Evolutionary conservation across 129 eudicot genomes (phyloP).

Genomic region (Arctium lappa): DNA sequence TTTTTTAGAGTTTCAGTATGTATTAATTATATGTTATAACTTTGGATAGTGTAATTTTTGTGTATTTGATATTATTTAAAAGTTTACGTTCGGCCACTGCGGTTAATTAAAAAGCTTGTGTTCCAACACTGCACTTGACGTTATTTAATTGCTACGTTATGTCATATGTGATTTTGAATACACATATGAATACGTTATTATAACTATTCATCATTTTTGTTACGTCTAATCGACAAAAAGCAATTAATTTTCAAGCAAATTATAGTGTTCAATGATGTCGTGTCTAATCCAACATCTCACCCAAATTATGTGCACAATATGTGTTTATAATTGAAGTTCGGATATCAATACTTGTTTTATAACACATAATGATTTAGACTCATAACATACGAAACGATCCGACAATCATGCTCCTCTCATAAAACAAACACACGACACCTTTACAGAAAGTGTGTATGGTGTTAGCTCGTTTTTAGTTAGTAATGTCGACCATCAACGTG

Average conservation of each 20-base stretch:
- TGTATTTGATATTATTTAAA: no score
- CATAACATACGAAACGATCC: neutral
- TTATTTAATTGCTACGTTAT: no score
- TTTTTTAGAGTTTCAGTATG: no score
- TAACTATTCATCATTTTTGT: neutral
- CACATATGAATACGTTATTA: neutral
- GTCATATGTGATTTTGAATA: no score
- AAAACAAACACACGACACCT: neutral
- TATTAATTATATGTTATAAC: no score
- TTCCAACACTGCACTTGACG: no score
- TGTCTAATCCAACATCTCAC: neutral
- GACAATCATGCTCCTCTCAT: neutral
- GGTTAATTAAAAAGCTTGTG: no score
- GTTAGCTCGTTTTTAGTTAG: conserved; percentile 16
- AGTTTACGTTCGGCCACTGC: no score
- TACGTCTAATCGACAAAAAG: neutral
- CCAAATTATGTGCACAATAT: neutral
- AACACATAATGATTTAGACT: neutral
- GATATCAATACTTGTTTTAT: neutral
- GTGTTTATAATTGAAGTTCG: neutral
- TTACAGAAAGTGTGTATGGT: conserved; percentile 12
- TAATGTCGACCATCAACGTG: conserved; percentile 18
- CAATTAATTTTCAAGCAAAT: neutral
- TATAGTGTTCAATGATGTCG: neutral
- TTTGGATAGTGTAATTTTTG: no score